Evolutionary conservation across 2,329 filamentous ascomycete genomes (phyloP).

Genomic region (Phialophora chinensis): DNA sequence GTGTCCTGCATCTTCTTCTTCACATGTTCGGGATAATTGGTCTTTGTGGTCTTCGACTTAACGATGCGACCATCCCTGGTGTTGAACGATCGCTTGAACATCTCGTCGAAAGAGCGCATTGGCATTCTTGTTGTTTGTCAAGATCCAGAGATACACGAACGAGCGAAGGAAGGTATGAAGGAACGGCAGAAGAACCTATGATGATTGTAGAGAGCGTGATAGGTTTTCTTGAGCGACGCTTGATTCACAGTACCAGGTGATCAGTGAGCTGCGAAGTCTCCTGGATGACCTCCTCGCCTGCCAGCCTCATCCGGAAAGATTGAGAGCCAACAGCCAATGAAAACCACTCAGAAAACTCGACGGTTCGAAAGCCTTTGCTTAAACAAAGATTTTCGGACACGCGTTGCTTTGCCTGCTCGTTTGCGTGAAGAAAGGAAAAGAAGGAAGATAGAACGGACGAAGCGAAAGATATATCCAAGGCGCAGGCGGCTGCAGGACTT

Average conservation of each 20-base stretch:
- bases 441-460: constrained; percentile 23
- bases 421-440: constrained; percentile 38
- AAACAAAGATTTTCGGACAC: constrained; percentile 35
- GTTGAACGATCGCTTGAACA: constrained; percentile 93
- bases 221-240: constrained; percentile 45
- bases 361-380: constrained; percentile 30
- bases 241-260: constrained; percentile 57
- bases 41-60: constrained; percentile 83
- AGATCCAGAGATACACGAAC: constrained; percentile 47
- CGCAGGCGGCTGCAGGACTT: constrained; percentile 36
- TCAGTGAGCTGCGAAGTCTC: constrained; percentile 62
- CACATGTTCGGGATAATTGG: constrained; percentile 75
- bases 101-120: constrained; percentile 56
- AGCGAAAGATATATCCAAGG: constrained; percentile 28
- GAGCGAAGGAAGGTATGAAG: constrained; percentile 56
- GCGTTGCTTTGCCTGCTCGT: constrained; percentile 38
- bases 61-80: constrained; percentile 79
- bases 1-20: constrained; percentile 90
- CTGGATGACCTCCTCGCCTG: constrained; percentile 45
- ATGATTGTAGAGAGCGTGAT: constrained; percentile 50
- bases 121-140: constrained; percentile 38
- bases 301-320: constrained; percentile 31
- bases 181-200: constrained; percentile 45
- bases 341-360: constrained; percentile 37
- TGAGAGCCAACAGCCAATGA: constrained; percentile 31